Evolutionary conservation across 2,329 filamentous ascomycete genomes (phyloP), one percentile per base, ranked within the genome.

Genomic region (Calonectria crousiana): DNA sequence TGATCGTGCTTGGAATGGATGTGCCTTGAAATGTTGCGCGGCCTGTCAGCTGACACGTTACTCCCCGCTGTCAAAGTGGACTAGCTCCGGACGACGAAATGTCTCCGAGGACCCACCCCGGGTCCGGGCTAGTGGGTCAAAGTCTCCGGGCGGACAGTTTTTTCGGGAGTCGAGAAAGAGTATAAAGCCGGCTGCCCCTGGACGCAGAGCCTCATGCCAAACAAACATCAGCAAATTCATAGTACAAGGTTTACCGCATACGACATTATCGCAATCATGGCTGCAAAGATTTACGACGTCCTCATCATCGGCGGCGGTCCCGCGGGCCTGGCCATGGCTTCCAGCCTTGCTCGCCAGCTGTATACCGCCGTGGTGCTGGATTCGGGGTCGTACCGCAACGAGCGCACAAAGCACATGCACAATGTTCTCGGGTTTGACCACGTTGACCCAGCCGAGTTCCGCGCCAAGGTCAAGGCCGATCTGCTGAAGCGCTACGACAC

Each of bases 291-390:
- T 73, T 88, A 87, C 80, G 89, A 90, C 79, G 87, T 86, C 28
- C 86, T 91, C 68, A 84, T 91, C 73, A 84, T 91, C 47, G 89
- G 89, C 52, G 89, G 87, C 60, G 89, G 89, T 2, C 89, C 89
- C 4, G 86, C 87, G 1, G 89, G 89, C 18, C 84, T 91, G 3
- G 85, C 86, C 52, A 84, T 86, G 13, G 85, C 89, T 36, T 84
- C 85, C 32, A 82, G 83, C 51, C 85, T 91, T 28, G 88, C 87
- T 3, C 88, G 90, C 26, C 88, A 90, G 53, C 83, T 86, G 23
- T 85, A 87, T 73, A 87, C 82, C 2, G 85, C 87, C 0, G 79
- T 90, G 11, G 81, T 91, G 52, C 85, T 91, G 70, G 89, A 90
- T 82, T 88, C 86, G 5, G 84, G 84, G 16, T 79, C 85, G 1